A percentile compares a stretch with the other conserved stretches of the same genome.
These are phyloP conservation scores for Saturnispora diversa DNA, from an alignment of 805 yeast species.

Conservation along the genomic window DNA sequence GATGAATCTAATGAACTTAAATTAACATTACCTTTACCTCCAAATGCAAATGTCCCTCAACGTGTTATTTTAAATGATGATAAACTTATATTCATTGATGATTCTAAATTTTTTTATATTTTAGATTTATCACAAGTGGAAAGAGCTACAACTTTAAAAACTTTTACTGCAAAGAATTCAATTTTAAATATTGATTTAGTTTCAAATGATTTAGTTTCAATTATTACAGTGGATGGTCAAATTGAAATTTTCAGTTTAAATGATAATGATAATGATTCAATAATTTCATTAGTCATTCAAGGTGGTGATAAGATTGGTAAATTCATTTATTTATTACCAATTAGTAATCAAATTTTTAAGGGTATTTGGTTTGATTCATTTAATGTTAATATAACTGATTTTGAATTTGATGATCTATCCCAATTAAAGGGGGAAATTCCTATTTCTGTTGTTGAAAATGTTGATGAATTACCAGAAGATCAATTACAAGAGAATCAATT, in stretches of 20 bases:
- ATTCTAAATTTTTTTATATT: slow-evolving; percentile 13
- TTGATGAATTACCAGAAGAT: slow-evolving; percentile 11
- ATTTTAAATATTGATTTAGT: slow-evolving; percentile 1
- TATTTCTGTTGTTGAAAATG: slow-evolving; percentile 23
- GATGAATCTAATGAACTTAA: slow-evolving; percentile 7
- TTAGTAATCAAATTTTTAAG: slow-evolving; percentile 9
- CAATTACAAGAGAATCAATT: slow-evolving; percentile 13
- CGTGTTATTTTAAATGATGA: background rate
- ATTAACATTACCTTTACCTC: slow-evolving; percentile 15
- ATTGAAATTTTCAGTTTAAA: slow-evolving; percentile 22
- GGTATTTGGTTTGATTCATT: slow-evolving; percentile 27
- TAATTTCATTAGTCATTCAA: slow-evolving; percentile 11
- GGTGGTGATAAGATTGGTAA: slow-evolving; percentile 17
- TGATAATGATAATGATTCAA: slow-evolving; percentile 3
- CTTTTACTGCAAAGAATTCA: slow-evolving; percentile 25
- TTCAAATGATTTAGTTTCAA: slow-evolving; percentile 8
- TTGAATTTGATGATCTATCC: slow-evolving; percentile 29
- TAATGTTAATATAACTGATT: slow-evolving; percentile 22
- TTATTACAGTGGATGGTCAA: slow-evolving; percentile 10
- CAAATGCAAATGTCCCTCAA: background rate
- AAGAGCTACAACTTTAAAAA: slow-evolving; percentile 21
- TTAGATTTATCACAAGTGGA: slow-evolving; percentile 23
- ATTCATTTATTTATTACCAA: slow-evolving; percentile 9
- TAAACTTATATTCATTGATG: slow-evolving; percentile 2
- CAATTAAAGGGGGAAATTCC: slow-evolving; percentile 18